Conservation (phyloP, 169 alveolate species). For the Plasmodium malariae region DNA sequence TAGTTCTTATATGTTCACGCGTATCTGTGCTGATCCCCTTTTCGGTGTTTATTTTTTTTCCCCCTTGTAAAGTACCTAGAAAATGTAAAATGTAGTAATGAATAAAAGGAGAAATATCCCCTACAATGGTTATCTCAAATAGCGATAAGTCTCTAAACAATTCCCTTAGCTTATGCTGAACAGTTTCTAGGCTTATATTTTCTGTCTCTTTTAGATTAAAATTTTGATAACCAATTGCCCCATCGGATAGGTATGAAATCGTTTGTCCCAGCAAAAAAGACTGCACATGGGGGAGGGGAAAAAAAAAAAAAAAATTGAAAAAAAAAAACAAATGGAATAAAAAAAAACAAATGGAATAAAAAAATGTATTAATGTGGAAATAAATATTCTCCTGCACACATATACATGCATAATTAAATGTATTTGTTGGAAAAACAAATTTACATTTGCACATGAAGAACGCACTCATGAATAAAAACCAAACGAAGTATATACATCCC, state of each 20-base stretch:
- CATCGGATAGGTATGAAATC: conserved; percentile 80
- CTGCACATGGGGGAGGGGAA: conserved; percentile 17
- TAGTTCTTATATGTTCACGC: not conserved
- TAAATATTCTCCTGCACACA: too few relatives aligned
- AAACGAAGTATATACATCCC: too few relatives aligned
- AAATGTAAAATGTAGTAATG: conserved; percentile 63
- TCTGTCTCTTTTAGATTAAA: conserved; percentile 65
- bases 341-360: conserved; percentile 5
- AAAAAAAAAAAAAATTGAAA: not conserved
- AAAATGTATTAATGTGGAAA: too few relatives aligned
- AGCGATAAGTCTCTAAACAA: conserved; percentile 60
- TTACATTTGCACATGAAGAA: too few relatives aligned
- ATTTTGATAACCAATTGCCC: conserved; percentile 79
- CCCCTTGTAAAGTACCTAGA: conserved; percentile 33
- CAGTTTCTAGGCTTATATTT: conserved; percentile 68
- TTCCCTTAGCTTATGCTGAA: conserved; percentile 59
- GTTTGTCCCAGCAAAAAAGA: conserved; percentile 82
- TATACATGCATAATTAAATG: too few relatives aligned
- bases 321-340: not conserved
- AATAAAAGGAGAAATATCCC: conserved; percentile 31
- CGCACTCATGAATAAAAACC: too few relatives aligned
- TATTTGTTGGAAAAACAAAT: too few relatives aligned
- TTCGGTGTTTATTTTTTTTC: not conserved
- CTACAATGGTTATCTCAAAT: conserved; percentile 69
- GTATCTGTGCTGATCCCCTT: not conserved